phyloP scores from a whole-genome alignment of 2,329 filamentous ascomycete genomes.

The Corynespora cassiicola region DNA sequence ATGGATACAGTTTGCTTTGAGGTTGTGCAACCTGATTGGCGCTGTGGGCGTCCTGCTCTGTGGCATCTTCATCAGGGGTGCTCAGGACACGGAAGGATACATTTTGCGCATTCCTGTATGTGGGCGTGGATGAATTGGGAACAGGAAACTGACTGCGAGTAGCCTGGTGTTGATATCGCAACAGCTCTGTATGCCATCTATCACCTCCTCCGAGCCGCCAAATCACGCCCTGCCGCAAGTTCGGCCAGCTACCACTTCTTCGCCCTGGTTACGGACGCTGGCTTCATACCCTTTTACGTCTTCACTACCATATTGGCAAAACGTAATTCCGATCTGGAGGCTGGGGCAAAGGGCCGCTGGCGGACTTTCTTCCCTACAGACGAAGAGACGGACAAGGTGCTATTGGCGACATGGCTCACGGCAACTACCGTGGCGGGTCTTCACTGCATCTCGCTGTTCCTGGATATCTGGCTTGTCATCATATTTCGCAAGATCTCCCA shows the following conservation, averaged over 20 bases:
- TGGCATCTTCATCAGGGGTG: slow-evolving; percentile 76
- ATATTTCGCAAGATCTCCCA: slow-evolving; percentile 82
- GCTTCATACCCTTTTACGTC: slow-evolving; percentile 67
- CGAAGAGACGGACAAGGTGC: slow-evolving; percentile 63
- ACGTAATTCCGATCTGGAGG: slow-evolving; percentile 57
- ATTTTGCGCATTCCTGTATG: slow-evolving; percentile 78
- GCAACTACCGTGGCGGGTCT: slow-evolving; percentile 69
- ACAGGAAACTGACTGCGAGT: slow-evolving; percentile 18
- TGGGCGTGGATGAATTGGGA: slow-evolving; percentile 10
- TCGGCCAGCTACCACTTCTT: slow-evolving; percentile 91
- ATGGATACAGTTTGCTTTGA: slow-evolving; percentile 71
- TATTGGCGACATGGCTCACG: slow-evolving; percentile 72
- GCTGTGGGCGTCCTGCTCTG: slow-evolving; percentile 76
- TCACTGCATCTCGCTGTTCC: slow-evolving; percentile 72
- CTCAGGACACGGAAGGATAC: slow-evolving; percentile 71
- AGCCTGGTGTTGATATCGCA: slow-evolving; percentile 78
- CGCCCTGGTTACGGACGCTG: slow-evolving; percentile 74
- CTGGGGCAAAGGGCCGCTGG: slow-evolving; percentile 65
- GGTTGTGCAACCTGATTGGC: slow-evolving; percentile 71
- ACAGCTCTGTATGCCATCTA: slow-evolving; percentile 81
- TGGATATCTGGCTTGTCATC: slow-evolving; percentile 77
- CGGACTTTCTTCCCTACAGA: slow-evolving; percentile 68
- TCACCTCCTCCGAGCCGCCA: slow-evolving; percentile 75
- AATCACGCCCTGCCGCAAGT: slow-evolving; percentile 75
- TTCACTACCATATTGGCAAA: slow-evolving; percentile 64